phyloP scores from a whole-genome alignment of 495 filamentous ascomycete genomes.

The Poronia punctata region DNA sequence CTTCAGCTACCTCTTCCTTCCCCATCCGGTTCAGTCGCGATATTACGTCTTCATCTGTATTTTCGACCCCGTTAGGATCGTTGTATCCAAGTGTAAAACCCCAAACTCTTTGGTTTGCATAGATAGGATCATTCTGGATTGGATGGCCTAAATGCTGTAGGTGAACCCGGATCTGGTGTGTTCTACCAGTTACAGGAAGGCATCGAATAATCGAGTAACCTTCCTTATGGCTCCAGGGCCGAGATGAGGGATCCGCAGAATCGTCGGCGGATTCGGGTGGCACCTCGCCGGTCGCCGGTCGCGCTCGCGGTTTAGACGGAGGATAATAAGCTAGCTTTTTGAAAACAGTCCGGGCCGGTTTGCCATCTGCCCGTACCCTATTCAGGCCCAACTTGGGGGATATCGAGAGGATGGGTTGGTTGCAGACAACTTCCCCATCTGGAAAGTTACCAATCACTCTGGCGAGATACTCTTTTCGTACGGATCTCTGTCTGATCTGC shows the following conservation, averaged over 20 bases:
- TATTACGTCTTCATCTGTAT: conserved; percentile 84
- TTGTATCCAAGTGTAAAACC: conserved; percentile 68
- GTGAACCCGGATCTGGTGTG: conserved; percentile 92
- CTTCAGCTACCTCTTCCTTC: conserved; percentile 82
- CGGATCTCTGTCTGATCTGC: conserved; percentile 65
- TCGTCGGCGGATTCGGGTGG: conserved; percentile 7
- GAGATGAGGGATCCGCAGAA: conserved; percentile 16
- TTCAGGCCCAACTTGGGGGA: conserved; percentile 94
- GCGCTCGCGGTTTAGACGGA: conserved; percentile 26
- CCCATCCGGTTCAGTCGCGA: conserved; percentile 81
- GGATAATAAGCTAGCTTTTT: conserved; percentile 83
- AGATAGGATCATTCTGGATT: conserved; percentile 95
- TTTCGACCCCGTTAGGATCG: conserved; percentile 54
- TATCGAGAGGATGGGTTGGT: conserved; percentile 88
- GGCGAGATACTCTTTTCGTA: conserved; percentile 92
- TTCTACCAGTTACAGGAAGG: conserved; percentile 85
- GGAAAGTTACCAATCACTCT: conserved; percentile 88
- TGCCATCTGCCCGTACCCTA: conserved; percentile 84
- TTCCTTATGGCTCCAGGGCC: conserved; percentile 35
- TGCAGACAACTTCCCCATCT: conserved; percentile 73
- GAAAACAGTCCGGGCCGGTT: conserved; percentile 83
- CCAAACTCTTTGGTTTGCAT: conserved; percentile 88
- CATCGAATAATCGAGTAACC: conserved; percentile 95
- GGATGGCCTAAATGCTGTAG: conserved; percentile 91
- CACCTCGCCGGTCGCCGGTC: conserved; percentile 9